Conservation (phyloP, 2,329 filamentous ascomycete genomes). For the Alternaria infectoria region DNA sequence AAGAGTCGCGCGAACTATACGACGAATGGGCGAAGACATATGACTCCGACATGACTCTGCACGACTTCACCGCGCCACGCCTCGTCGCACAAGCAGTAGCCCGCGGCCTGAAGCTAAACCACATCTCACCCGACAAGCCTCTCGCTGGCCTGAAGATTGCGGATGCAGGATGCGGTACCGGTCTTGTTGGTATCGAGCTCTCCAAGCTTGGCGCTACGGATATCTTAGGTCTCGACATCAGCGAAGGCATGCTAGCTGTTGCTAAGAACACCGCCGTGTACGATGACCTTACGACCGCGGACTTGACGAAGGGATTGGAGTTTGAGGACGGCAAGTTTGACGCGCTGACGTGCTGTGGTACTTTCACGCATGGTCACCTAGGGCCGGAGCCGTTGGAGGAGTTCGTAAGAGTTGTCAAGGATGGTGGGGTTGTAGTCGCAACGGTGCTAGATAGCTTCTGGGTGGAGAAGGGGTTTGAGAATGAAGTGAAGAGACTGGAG, state of each 20-base stretch:
- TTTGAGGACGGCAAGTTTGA: constrained; percentile 55
- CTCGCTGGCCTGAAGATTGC: constrained; percentile 49
- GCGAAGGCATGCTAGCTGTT: constrained; percentile 60
- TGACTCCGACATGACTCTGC: constrained; percentile 50
- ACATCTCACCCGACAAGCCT: constrained; percentile 13
- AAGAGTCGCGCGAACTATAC: constrained; percentile 52
- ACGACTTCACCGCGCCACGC: constrained; percentile 52
- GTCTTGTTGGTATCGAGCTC: constrained; percentile 59
- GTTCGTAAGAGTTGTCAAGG: constrained; percentile 58
- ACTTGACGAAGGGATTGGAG: constrained; percentile 56
- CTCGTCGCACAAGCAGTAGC: constrained; percentile 40
- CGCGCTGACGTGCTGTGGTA: constrained; percentile 61
- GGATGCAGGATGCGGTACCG: constrained; percentile 64
- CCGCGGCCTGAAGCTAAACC: constrained; percentile 19
- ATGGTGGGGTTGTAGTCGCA: constrained; percentile 57
- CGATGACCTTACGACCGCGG: constrained; percentile 52
- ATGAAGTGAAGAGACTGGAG: constrained; percentile 51
- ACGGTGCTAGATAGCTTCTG: constrained; percentile 61
- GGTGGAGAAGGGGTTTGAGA: constrained; percentile 56
- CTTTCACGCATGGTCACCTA: constrained; percentile 63
- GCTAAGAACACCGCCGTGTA: constrained; percentile 59
- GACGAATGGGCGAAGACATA: constrained; percentile 57
- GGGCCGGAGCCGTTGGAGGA: constrained; percentile 58
- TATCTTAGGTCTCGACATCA: constrained; percentile 62
- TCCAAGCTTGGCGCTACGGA: constrained; percentile 51